phyloP scores from a whole-genome alignment of 106 monocot genomes.

The Dendrobium chrysotoxum region DNA sequence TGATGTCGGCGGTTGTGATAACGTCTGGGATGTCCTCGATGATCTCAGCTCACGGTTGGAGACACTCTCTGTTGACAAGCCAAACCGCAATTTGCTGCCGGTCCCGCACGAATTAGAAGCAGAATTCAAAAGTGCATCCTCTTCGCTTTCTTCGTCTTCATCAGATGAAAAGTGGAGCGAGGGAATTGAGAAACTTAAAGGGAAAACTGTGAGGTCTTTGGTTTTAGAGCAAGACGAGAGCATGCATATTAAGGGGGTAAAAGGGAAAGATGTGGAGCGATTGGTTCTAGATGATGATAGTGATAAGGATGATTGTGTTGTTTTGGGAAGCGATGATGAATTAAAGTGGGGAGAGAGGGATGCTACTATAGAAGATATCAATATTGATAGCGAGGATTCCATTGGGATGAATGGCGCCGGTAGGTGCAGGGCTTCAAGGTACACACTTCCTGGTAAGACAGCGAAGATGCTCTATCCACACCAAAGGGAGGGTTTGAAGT shows the following conservation, averaged over 20 bases:
- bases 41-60: constrained; percentile 65
- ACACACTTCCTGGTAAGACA: constrained; percentile 33
- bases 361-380: not conserved
- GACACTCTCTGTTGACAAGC: constrained; percentile 67
- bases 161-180: not conserved
- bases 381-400: constrained; percentile 10
- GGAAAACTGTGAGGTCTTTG: not conserved
- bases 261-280: constrained; percentile 14
- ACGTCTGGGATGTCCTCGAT: constrained; percentile 56
- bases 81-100: constrained; percentile 13
- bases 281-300: constrained; percentile 14
- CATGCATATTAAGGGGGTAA: not conserved
- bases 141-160: constrained; percentile 31
- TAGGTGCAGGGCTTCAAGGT: constrained; percentile 22
- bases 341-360: not conserved
- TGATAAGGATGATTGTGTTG: constrained; percentile 26
- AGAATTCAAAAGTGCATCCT: constrained; percentile 42
- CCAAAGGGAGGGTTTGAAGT: constrained; percentile 76
- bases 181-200: not conserved
- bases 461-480: constrained; percentile 73
- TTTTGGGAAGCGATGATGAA: constrained; percentile 12
- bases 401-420: constrained; percentile 33
- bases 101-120: constrained; percentile 1
- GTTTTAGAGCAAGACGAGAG: not conserved
- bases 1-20: constrained; percentile 14